Evolutionary conservation across 306 rosid species (phyloP).

Genomic region (Comarum palustre): DNA sequence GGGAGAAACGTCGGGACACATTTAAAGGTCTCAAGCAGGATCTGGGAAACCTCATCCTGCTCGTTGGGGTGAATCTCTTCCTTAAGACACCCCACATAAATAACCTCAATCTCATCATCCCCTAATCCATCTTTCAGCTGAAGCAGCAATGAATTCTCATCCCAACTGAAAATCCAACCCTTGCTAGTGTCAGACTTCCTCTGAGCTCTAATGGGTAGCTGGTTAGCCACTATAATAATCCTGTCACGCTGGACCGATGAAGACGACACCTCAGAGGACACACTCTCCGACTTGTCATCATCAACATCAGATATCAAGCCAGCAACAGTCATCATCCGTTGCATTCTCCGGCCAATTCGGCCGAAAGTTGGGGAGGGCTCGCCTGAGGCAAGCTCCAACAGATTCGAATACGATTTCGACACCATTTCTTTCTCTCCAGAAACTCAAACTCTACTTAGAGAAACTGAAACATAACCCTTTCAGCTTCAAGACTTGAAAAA

Average conservation of each 20-base stretch:
- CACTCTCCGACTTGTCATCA: slow-evolving; percentile 55
- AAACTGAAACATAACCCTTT: slow-evolving; percentile 3
- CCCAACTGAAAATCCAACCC: slow-evolving; percentile 72
- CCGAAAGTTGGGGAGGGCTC: slow-evolving; percentile 58
- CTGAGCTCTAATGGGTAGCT: slow-evolving; percentile 72
- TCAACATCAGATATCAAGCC: slow-evolving; percentile 64
- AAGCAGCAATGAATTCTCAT: slow-evolving; percentile 67
- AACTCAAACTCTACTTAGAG: too few relatives aligned
- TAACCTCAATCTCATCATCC: slow-evolving; percentile 66
- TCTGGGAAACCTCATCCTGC: slow-evolving; percentile 80
- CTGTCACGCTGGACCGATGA: slow-evolving; percentile 51
- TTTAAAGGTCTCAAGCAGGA: slow-evolving; percentile 57
- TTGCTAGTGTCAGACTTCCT: slow-evolving; percentile 39
- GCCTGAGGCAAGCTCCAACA: slow-evolving; percentile 64
- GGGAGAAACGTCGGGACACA: slow-evolving; percentile 78
- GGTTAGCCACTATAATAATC: slow-evolving; percentile 71
- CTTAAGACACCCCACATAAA: slow-evolving; percentile 74
- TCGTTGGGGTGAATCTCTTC: slow-evolving; percentile 66
- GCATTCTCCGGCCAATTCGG: slow-evolving; percentile 47
- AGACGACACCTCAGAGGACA: slow-evolving; percentile 54
- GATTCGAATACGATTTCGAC: slow-evolving; percentile 69
- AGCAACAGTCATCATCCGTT: slow-evolving; percentile 71
- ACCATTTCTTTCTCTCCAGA: slow-evolving; percentile 32
- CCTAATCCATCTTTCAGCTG: slow-evolving; percentile 83
- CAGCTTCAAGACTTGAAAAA: slow-evolving; percentile 26